Base-by-base conservation (phyloP, 495 filamentous ascomycete species). In the Penicillium bialowiezense region DNA sequence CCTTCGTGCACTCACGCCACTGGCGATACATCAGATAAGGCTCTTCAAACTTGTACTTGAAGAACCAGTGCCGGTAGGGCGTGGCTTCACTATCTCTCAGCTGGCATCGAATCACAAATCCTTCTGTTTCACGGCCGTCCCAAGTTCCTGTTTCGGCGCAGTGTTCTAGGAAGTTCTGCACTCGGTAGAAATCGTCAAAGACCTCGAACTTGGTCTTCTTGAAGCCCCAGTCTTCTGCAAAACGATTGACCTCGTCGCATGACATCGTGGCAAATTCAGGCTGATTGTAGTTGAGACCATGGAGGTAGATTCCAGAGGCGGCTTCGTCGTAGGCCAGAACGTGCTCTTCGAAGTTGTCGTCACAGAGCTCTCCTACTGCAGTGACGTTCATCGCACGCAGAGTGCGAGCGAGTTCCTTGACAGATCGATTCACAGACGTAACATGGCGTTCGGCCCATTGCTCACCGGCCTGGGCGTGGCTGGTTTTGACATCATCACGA, bases 1-100 rank as follows among this genome's bases (percentile, higher is more conserved):
- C 78, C 67, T 97, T 98, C 20, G 93, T 98, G 64, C 86, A 92
- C 73, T 97, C 93, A 31, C 93, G 87, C 93, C 93, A 98, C 69
- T 97, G 95, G 28, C 93, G 83, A 62, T 96, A 98, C 89, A 98
- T 89, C 55, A 98, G 70, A 65, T 98, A 98, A 0, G 93, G 93
- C 71, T 98, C 95, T 63, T 98, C 93, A 44, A 97, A 98, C 72
- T 98, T 98, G 79, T 90, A 98, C 66, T 98, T 98, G 84, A 97
- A 98, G 71, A 98, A 97, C 92, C 92, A 98, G 65, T 97, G 89
- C 14, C 79, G 73, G 69, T 82, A 93, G 0, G 69, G 54, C 33
- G 63, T 66, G 2, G 59, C 59, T 9, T 70, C 71, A 8, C 63
- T 68, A 17, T 78, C 65, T 43, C 76, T 75, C 51, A 83, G 80